A percentile compares a stretch with the other conserved stretches of the same genome.
These are phyloP conservation scores for Orbilia ellipsospora DNA, from an alignment of 2,329 filamentous ascomycete genomes.

Conservation along the genomic window DNA sequence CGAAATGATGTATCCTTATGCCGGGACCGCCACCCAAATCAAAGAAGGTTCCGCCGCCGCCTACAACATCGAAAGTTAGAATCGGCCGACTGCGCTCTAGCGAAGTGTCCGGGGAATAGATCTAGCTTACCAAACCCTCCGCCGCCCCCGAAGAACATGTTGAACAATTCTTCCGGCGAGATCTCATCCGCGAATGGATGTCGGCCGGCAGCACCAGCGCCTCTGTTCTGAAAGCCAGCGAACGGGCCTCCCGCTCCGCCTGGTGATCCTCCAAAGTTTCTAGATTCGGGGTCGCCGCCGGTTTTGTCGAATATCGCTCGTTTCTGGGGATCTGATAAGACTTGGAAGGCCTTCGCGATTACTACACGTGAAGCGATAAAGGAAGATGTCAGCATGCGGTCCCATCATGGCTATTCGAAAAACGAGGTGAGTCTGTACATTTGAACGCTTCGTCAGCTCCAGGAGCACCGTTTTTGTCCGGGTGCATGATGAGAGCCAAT, in stretches of 20 bases:
- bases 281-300: conserved; percentile 89
- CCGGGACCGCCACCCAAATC: conserved; percentile 84
- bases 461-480: conserved; percentile 97
- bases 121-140: conserved; percentile 69
- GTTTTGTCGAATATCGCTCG: conserved; percentile 86
- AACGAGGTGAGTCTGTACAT: conserved; percentile 64
- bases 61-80: conserved; percentile 61
- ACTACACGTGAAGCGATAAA: conserved; percentile 62
- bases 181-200: conserved; percentile 84
- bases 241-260: conserved; percentile 70
- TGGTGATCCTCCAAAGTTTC: conserved; percentile 72
- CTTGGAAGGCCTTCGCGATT: conserved; percentile 91
- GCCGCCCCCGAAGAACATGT: conserved; percentile 88
- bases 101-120: too few species aligned
- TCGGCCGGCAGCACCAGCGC: conserved; percentile 62
- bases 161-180: conserved; percentile 95
- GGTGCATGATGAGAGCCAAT: conserved; percentile 91
- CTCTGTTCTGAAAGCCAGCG: conserved; percentile 68
- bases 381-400: conserved; percentile 1
- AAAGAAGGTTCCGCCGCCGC: conserved; percentile 70
- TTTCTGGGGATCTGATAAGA: conserved; percentile 94
- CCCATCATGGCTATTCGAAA: background rate
- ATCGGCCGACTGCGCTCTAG: background rate
- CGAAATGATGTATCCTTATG: conserved; percentile 94
- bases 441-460: conserved; percentile 98